These are phyloP conservation scores for Erysimum pusillum DNA, from an alignment of 441 rosid genomes.

Conservation along the genomic window DNA sequence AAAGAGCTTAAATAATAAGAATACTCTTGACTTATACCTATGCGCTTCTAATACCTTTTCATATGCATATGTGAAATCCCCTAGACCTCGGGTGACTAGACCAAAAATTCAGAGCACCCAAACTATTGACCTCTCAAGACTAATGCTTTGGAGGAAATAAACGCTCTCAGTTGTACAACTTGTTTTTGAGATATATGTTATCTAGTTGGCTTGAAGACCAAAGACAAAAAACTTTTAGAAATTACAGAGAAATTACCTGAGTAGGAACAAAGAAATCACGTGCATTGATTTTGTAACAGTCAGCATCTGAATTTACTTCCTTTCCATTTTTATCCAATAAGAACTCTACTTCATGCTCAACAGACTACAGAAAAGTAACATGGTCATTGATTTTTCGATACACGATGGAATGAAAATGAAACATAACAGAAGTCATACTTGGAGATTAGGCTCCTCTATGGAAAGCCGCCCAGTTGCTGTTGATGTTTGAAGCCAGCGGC, in stretches of 20 bases:
- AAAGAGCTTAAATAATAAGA: constrained; percentile 11
- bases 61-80: constrained; percentile 14
- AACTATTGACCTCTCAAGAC: constrained; percentile 11
- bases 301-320: constrained; percentile 54
- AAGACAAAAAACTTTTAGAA: constrained; percentile 26
- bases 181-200: constrained; percentile 4
- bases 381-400: constrained; percentile 24
- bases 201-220: constrained; percentile 35
- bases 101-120: constrained; percentile 24
- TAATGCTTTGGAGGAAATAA: background rate
- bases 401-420: constrained; percentile 31
- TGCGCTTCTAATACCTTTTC: constrained; percentile 10
- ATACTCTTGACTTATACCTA: constrained; percentile 14
- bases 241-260: constrained; percentile 64
- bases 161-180: constrained; percentile 35
- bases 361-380: constrained; percentile 71
- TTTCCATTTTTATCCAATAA: constrained; percentile 53
- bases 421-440: constrained; percentile 59
- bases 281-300: constrained; percentile 71
- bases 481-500: constrained; percentile 98
- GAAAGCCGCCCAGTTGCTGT: constrained; percentile 98
- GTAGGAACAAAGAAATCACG: constrained; percentile 91
- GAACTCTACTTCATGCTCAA: constrained; percentile 92
- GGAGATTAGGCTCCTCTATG: constrained; percentile 96
- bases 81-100: constrained; percentile 4